A percentile compares a stretch with the other conserved stretches of the same genome.
phyloP scores from a whole-genome alignment of 176 grass and related monocot species.

The Miscanthus lutarioriparius region DNA sequence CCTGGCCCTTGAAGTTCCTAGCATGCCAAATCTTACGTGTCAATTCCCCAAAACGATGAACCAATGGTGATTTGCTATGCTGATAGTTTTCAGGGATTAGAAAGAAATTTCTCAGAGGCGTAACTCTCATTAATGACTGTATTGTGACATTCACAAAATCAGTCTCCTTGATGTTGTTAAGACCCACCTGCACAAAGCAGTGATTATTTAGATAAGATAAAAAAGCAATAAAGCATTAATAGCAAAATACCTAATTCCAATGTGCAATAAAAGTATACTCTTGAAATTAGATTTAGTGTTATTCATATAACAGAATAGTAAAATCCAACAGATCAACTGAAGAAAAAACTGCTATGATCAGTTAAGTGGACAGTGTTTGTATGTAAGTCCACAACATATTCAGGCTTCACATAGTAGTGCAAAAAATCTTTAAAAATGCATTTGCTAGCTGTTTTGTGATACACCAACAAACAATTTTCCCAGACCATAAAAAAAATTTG shows the following conservation, averaged over 20 bases:
- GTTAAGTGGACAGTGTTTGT: not conserved
- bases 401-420: not conserved
- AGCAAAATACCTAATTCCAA: not conserved
- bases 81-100: conserved; percentile 95
- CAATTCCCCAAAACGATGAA: conserved; percentile 95
- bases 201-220: conserved; percentile 26
- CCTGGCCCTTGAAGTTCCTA: conserved; percentile 98
- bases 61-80: conserved; percentile 85
- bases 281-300: not conserved
- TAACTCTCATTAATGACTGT: conserved; percentile 95
- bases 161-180: conserved; percentile 99
- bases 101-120: conserved; percentile 98
- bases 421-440: not conserved
- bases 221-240: conserved; percentile 7
- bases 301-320: conserved; percentile 1
- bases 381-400: not conserved
- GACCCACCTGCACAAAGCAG: conserved; percentile 74
- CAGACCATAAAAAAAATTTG: not conserved
- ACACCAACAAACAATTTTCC: not conserved
- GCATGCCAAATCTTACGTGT: conserved; percentile 98
- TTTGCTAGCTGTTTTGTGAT: not conserved
- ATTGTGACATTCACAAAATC: conserved; percentile 99
- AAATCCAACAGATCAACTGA: not conserved
- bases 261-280: conserved; percentile 2
- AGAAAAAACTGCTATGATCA: not conserved